Conservation (phyloP, 2,329 filamentous ascomycete genomes). For the Aspergillus costaricaensis region DNA sequence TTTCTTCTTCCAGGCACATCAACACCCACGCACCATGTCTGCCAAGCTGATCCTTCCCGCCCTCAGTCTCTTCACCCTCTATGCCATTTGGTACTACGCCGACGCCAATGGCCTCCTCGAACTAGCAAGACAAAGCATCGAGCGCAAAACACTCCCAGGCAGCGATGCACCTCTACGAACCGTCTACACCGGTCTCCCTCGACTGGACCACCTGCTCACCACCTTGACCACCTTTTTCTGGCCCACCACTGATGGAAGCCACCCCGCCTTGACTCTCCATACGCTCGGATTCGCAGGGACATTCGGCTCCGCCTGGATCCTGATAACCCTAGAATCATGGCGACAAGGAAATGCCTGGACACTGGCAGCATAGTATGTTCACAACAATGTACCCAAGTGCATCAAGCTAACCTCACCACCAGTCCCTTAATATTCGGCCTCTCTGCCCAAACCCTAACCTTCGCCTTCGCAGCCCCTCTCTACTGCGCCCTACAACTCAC, state of each 20-base stretch:
- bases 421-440: conserved; percentile 44
- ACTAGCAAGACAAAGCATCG: conserved; percentile 23
- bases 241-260: conserved; percentile 41
- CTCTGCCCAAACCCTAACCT: conserved; percentile 46
- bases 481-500: conserved; percentile 48
- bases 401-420: conserved; percentile 18
- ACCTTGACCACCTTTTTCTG: conserved; percentile 44
- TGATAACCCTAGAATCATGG: conserved; percentile 50
- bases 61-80: conserved; percentile 34
- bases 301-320: conserved; percentile 45
- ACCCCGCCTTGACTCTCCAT: conserved; percentile 38
- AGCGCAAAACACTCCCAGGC: conserved; percentile 29
- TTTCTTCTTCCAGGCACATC: too few relatives aligned
- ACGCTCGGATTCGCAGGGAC: conserved; percentile 44
- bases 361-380: conserved; percentile 45
- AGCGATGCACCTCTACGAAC: conserved; percentile 32
- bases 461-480: conserved; percentile 48
- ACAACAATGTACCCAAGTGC: conserved; percentile 2
- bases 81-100: conserved; percentile 38
- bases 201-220: conserved; percentile 35
- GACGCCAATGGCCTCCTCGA: conserved; percentile 33
- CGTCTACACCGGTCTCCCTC: conserved; percentile 37
- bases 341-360: conserved; percentile 47
- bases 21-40: conserved; percentile 9
- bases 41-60: conserved; percentile 33